These are phyloP conservation scores for Karstenula rhodostoma DNA, from an alignment of 2,329 filamentous ascomycete genomes.

Conservation along the genomic window DNA sequence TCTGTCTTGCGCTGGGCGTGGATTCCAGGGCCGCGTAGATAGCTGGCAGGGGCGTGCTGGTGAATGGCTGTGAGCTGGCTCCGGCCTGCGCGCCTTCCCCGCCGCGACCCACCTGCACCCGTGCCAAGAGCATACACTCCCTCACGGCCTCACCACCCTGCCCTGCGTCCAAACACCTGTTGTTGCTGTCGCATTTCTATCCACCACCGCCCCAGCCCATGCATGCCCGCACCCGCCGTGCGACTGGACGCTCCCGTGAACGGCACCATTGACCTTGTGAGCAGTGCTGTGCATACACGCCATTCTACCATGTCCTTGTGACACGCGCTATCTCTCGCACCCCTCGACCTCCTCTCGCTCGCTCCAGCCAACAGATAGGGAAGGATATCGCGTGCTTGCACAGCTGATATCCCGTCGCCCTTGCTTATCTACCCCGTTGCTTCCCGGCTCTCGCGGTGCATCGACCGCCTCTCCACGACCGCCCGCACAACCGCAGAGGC, in stretches of 20 bases:
- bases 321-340: conserved; percentile 41
- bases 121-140: conserved; percentile 32
- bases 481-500: conserved; percentile 15
- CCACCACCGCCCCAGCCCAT: conserved; percentile 23
- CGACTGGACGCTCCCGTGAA: conserved; percentile 22
- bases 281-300: conserved; percentile 25
- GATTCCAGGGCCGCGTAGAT: not conserved
- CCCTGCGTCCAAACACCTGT: conserved; percentile 2
- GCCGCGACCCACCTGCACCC: conserved; percentile 31
- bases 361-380: conserved; percentile 19
- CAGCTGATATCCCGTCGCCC: conserved; percentile 2
- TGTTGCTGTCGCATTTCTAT: conserved; percentile 14
- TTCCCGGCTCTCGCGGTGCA: conserved; percentile 28
- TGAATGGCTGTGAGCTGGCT: conserved; percentile 25
- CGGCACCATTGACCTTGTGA: conserved; percentile 27
- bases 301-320: conserved; percentile 50
- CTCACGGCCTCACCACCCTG: conserved; percentile 2
- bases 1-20: conserved; percentile 16
- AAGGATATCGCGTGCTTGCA: conserved; percentile 24
- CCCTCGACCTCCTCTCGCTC: conserved; percentile 20
- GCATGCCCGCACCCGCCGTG: conserved; percentile 19
- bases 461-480: conserved; percentile 24
- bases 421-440: not conserved
- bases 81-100: conserved; percentile 18
- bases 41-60: conserved; percentile 5